phyloP scores from a whole-genome alignment of 148 eudicot genomes.

The Vaccinium darrowii region DNA sequence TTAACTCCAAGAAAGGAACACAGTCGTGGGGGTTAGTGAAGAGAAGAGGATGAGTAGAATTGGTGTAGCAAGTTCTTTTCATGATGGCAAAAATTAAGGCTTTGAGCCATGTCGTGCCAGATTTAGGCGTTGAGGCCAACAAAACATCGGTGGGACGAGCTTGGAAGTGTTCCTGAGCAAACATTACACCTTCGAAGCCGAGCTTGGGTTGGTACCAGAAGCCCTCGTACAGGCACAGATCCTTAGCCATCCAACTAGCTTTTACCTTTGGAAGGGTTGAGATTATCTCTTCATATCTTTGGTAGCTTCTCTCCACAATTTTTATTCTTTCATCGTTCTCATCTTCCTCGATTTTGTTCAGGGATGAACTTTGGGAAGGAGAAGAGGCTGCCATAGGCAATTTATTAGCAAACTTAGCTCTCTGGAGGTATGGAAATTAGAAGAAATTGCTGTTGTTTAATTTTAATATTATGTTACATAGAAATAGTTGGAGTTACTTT shows the following conservation, averaged over 20 bases:
- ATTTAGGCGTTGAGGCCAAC: not conserved
- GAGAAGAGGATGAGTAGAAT: not conserved
- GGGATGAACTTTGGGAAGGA: not conserved
- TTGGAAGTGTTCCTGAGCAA: slow-evolving; percentile 5
- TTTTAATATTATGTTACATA: no score
- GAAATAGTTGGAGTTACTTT: no score
- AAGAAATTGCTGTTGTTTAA: not conserved
- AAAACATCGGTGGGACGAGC: slow-evolving; percentile 5
- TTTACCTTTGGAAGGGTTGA: slow-evolving; percentile 5
- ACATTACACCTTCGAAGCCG: not conserved
- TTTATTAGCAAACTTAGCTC: not conserved
- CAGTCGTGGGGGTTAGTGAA: not conserved
- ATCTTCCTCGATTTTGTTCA: not conserved
- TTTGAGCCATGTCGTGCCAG: slow-evolving; percentile 21
- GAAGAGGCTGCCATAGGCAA: not conserved
- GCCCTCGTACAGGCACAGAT: slow-evolving; percentile 10
- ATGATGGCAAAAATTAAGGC: slow-evolving; percentile 15
- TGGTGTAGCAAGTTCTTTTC: not conserved
- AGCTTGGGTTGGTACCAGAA: not conserved
- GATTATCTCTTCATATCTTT: not conserved
- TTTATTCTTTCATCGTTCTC: not conserved
- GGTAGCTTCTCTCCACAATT: not conserved
- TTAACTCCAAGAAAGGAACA: not conserved
- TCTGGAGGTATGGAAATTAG: not conserved
- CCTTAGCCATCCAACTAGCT: not conserved